Evolutionary conservation across 1,284 basidiomycete genomes (phyloP).

Genomic region (Gomphus bonarii): DNA sequence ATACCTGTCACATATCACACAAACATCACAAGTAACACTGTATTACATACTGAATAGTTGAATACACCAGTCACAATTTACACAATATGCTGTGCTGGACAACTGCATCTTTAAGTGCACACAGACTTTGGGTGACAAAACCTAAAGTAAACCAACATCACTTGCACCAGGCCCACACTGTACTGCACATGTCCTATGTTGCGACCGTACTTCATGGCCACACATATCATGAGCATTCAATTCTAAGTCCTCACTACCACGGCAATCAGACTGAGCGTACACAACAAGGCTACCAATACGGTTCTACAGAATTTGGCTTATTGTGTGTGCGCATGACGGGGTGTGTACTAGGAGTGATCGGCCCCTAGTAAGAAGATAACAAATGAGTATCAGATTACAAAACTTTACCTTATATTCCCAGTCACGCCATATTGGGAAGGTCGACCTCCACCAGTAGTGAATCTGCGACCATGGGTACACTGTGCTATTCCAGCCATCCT

Average conservation of each 20-base stretch:
- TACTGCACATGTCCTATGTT: too few species aligned
- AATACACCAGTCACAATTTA: too few species aligned
- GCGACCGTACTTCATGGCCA: too few species aligned
- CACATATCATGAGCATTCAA: too few species aligned
- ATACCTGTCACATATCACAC: too few species aligned
- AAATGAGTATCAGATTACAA: not conserved
- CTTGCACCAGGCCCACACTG: too few species aligned
- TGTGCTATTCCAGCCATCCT: slow-evolving; percentile 6
- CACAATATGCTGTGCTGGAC: too few species aligned
- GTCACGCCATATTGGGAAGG: slow-evolving; percentile 9
- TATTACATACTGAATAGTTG: too few species aligned
- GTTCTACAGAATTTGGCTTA: not conserved
- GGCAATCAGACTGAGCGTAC: not conserved
- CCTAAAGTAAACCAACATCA: too few species aligned
- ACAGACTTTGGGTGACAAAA: too few species aligned
- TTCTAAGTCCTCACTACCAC: not conserved
- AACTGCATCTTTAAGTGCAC: too few species aligned
- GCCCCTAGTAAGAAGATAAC: not conserved
- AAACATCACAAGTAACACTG: too few species aligned
- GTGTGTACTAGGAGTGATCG: not conserved
- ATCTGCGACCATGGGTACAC: slow-evolving; percentile 10
- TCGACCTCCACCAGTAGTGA: slow-evolving; percentile 6
- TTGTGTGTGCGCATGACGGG: not conserved
- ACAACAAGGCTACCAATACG: not conserved
- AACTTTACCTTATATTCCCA: slow-evolving; percentile 1